Evolutionary conservation across 208 protist genomes (phyloP).

Genomic region (Leishmania martiniquensis): DNA sequence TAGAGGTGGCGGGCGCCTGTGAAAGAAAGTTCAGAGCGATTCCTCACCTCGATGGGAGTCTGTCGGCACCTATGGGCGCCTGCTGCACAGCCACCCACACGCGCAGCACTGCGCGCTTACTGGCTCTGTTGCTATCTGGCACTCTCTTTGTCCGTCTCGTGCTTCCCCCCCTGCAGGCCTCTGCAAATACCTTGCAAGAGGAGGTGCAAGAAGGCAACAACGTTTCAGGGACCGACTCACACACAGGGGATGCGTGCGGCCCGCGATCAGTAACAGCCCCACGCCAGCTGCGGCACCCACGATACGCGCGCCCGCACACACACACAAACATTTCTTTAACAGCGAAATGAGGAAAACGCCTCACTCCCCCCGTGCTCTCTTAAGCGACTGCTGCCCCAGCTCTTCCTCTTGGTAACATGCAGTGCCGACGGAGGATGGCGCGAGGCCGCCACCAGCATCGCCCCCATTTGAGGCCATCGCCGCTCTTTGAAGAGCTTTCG

Average conservation of each 20-base stretch:
- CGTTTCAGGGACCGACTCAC: background rate
- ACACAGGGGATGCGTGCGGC: background rate
- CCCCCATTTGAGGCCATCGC: no score
- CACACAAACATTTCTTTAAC: background rate
- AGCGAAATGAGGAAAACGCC: background rate
- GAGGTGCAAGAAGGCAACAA: background rate
- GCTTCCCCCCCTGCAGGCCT: background rate
- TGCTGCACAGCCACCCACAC: background rate
- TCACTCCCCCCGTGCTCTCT: background rate
- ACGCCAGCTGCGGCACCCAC: background rate
- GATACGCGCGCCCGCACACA: no score
- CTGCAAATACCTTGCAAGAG: background rate
- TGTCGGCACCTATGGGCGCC: background rate
- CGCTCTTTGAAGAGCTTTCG: background rate
- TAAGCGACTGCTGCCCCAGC: background rate
- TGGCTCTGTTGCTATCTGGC: no score
- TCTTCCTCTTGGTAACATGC: background rate
- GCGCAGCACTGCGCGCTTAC: background rate
- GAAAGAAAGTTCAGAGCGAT: background rate
- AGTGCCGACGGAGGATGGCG: background rate
- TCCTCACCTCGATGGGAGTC: background rate
- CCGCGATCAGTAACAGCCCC: background rate
- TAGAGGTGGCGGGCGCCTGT: background rate
- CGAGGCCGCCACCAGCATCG: background rate
- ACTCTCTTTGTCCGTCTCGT: background rate